phyloP scores from a whole-genome alignment of 768 basidiomycete genomes.

The Boletus bicolor region DNA sequence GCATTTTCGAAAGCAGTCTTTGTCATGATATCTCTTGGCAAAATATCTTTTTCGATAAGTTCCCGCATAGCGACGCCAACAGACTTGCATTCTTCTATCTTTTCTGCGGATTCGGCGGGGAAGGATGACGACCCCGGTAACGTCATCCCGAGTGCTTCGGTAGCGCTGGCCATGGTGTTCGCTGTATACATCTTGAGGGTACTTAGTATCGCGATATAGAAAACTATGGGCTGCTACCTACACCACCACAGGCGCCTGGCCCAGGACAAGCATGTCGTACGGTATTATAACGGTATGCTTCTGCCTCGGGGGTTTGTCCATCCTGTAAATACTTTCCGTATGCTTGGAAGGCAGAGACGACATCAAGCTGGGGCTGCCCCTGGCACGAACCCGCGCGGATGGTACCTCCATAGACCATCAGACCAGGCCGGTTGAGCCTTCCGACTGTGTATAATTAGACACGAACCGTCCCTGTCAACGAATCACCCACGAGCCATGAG shows the following conservation, averaged over 20 bases:
- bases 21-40: constrained; percentile 96
- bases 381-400: constrained; percentile 92
- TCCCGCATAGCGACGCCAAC: constrained; percentile 83
- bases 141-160: constrained; percentile 95
- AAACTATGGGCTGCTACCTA: constrained; percentile 41
- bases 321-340: constrained; percentile 95
- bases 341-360: constrained; percentile 96
- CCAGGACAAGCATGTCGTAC: constrained; percentile 96
- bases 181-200: constrained; percentile 86
- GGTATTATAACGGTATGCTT: constrained; percentile 79
- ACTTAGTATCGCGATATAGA: constrained; percentile 4
- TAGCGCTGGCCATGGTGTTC: constrained; percentile 96
- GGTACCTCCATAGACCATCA: constrained; percentile 98
- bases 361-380: constrained; percentile 83
- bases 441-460: constrained; percentile 57
- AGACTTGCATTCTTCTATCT: constrained; percentile 76
- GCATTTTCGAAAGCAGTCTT: constrained; percentile 96
- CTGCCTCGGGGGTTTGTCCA: constrained; percentile 79
- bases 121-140: constrained; percentile 96
- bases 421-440: constrained; percentile 88
- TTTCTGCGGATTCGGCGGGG: constrained; percentile 90
- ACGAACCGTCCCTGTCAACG: background rate
- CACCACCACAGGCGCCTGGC: constrained; percentile 95
- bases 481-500: constrained; percentile 83
- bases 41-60: constrained; percentile 86